These are phyloP conservation scores for Myriosclerotinia scirpicola DNA, from an alignment of 2,329 filamentous ascomycete genomes.

Conservation along the genomic window DNA sequence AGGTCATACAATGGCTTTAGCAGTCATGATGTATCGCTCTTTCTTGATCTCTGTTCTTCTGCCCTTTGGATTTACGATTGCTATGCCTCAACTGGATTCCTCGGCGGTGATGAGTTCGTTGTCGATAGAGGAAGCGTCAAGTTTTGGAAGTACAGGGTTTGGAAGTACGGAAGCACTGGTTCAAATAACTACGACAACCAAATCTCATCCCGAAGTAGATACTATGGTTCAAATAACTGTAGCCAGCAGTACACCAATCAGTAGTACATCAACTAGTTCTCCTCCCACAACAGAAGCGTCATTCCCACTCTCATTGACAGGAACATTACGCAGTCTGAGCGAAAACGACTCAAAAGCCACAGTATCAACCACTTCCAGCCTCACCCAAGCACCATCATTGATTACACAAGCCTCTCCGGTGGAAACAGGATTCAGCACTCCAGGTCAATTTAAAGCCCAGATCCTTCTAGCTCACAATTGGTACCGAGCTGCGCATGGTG, in stretches of 20 bases:
- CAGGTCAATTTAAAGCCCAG: background rate
- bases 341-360: background rate
- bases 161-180: background rate
- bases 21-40: background rate
- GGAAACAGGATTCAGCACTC: background rate
- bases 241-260: too few relatives aligned
- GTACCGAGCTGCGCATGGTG: slow-evolving; percentile 10
- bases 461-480: slow-evolving; percentile 7
- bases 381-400: background rate
- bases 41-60: background rate
- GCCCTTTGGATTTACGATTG: background rate
- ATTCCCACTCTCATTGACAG: background rate
- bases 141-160: too few relatives aligned
- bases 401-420: background rate
- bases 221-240: too few relatives aligned
- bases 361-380: background rate
- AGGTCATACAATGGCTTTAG: background rate
- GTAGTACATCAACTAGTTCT: too few relatives aligned
- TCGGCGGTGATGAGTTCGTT: background rate
- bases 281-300: background rate
- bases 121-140: background rate
- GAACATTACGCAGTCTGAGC: background rate
- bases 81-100: background rate
- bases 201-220: too few relatives aligned
- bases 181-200: too few relatives aligned